Base-by-base conservation (phyloP, 2,329 filamentous ascomycete genomes). In the Neonectria neomacrospora region DNA sequence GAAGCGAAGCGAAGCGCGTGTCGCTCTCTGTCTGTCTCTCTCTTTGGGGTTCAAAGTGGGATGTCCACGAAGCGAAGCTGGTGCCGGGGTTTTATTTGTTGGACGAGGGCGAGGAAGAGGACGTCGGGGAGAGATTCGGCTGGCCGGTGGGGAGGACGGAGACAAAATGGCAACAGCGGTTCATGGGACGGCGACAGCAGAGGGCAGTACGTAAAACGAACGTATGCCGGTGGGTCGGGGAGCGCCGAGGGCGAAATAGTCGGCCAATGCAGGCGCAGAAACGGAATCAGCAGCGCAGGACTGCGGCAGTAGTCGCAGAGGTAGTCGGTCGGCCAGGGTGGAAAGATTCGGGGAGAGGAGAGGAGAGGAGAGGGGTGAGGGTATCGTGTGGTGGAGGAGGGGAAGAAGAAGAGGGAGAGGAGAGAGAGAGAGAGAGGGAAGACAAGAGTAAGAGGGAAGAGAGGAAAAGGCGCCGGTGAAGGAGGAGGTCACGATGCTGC, bases 121-220 rank as follows among this genome's bases (percentile, higher is more conserved):
- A 68, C 70, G 71, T 73, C 70, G 70, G 62, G 61, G 54, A 58
- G 63, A 65, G 61, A 60, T 66, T 72, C 67, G 62, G 67, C 50
- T 61, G 65, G 68, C 63, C 58, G 62, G 68, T 67, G 71, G 67
- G 66, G 62, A 68, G 67, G 45, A 63, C 54, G 52, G 57, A 54
- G 58, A 54, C 56, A 48, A 67, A 55, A 63, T 58, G 64, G 67
- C 68, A 58, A 69, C 61, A 32, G 42, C 54, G 61, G 54, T 63
- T 68, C 65, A 67, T 67, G 57, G 57, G 55, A 66, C 59, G 53
- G 32, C 62, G 59, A 61, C 53, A 54, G 12, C 71, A 58, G 51
- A 68, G 67, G 55, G 61, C 68, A 73, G 77, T 78, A 78, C 75
- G 76, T 78, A 77, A 78, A 76, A 75, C 63, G 63, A 71, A 75